Evolutionary conservation across 2,329 filamentous ascomycete species (phyloP), one percentile per base, ranked within the genome.

Genomic region (Dothistroma septosporum): DNA sequence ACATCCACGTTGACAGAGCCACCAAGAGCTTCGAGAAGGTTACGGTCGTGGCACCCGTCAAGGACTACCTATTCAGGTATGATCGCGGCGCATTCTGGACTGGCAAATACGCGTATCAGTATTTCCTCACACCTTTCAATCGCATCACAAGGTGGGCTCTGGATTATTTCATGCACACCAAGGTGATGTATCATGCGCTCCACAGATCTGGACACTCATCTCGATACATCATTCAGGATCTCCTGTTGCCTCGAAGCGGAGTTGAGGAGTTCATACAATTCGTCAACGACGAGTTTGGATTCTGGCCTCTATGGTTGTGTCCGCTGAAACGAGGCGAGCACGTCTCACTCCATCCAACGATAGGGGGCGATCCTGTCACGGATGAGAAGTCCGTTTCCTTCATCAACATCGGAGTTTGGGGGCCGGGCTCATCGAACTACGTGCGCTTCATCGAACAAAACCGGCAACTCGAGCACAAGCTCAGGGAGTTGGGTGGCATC

Each of bases 321-420:
- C 84, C 84, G 0, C 63, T 83, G 24, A 55, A 63, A 52, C 52
- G 58, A 21, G 63, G 61, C 49, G 58, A 65, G 33, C 55, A 63
- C 22, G 61, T 65, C 37, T 62, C 61, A 7, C 50, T 67, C 0
- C 65, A 61, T 21, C 65, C 64, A 22, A 60, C 55, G n/a, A 54
- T 60, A 16, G 60, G 63, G 16, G 60, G 58, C 9, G 56, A 59
- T 19, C 56, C 62, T 14, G 33, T 49, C 4, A 56, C 60, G 3
- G 53, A 57, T 12, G 49, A 57, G 4, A 66, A 64, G 47, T 54
- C 49, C 6, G 62, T 61, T 19, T 62, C 60, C 1, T 66, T 83
- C 67, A 75, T 85, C 53, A 86, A 85, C 64, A 75, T 86, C 35
- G 83, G 83, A n/a, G 83, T 95, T 37, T 96, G 91, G 91, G 91